Percentiles rank a stretch among this genome's conserved stretches.
phyloP scores from a whole-genome alignment of 768 basidiomycete genomes.

The Omphalotus guepiniiformis region DNA sequence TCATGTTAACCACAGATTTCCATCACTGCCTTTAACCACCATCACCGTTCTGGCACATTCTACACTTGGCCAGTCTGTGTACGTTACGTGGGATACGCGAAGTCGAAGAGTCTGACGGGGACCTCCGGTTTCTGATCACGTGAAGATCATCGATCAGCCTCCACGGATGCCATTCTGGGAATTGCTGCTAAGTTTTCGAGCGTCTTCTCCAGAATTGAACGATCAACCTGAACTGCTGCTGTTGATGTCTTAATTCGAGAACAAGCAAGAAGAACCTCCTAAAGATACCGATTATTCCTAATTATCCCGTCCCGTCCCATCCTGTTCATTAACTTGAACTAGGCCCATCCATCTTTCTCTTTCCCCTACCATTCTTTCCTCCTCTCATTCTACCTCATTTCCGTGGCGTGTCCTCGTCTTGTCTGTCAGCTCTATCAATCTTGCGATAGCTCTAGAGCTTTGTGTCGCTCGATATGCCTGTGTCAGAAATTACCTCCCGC shows the following conservation, averaged over 20 bases:
- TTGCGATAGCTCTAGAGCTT: not conserved
- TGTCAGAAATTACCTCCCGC: not conserved
- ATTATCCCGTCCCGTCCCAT: not conserved
- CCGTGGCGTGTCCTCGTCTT: not conserved
- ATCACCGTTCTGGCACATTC: too few relatives aligned
- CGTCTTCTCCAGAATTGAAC: not conserved
- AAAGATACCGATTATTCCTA: not conserved
- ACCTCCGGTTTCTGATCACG: conserved; percentile 2
- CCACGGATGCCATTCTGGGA: conserved; percentile 4
- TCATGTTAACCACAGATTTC: too few relatives aligned
- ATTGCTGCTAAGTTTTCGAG: not conserved
- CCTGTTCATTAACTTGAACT: not conserved
- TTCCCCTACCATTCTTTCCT: too few relatives aligned
- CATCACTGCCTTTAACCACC: too few relatives aligned
- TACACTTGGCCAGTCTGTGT: too few relatives aligned
- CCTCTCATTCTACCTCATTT: not conserved
- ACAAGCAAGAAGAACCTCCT: too few relatives aligned
- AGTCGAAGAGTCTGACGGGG: too few relatives aligned
- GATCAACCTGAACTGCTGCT: too few relatives aligned
- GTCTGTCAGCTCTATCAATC: not conserved
- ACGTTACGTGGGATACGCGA: too few relatives aligned
- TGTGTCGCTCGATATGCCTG: conserved; percentile 1
- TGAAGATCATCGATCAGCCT: conserved; percentile 2
- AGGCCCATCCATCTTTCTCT: conserved; percentile 1
- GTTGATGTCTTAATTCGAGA: too few relatives aligned